Conservation (phyloP, 139 green algal species). For the Micractinium conductrix region DNA sequence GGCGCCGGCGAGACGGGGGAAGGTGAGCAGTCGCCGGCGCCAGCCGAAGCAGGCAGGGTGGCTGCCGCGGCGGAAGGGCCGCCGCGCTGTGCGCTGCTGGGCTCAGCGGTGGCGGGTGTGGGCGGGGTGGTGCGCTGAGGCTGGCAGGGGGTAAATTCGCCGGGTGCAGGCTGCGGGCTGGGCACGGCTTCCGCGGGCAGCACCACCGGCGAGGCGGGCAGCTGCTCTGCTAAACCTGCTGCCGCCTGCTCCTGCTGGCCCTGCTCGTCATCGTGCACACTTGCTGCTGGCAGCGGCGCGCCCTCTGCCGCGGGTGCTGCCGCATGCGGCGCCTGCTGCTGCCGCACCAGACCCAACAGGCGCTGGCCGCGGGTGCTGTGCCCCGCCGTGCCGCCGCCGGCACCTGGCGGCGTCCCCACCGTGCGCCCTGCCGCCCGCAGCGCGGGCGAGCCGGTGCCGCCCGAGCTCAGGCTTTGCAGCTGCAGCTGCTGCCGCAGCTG, state of each 20-base stretch:
- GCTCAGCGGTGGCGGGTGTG: neutral
- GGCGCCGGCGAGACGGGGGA: too few species aligned
- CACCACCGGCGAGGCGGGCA: neutral
- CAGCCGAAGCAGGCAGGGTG: neutral
- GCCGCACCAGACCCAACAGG: neutral
- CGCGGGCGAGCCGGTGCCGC: neutral
- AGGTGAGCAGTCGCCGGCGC: neutral
- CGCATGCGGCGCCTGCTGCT: neutral
- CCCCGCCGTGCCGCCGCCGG: neutral
- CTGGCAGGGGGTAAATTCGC: neutral
- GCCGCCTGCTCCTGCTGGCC: neutral
- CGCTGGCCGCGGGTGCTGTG: constrained; percentile 6
- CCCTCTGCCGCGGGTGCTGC: neutral
- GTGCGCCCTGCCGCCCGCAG: neutral
- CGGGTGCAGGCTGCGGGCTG: neutral
- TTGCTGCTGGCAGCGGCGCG: neutral
- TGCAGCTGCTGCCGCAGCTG: constrained; percentile 24
- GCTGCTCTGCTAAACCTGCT: neutral
- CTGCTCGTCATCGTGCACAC: neutral
- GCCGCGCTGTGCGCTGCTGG: neutral
- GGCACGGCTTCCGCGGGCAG: neutral
- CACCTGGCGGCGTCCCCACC: neutral
- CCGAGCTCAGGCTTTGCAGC: constrained; percentile 1
- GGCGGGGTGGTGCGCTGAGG: neutral
- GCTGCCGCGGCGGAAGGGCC: too few species aligned